A percentile compares a stretch with the other conserved stretches of the same genome.
Evolutionary conservation across 2,329 filamentous ascomycete genomes (phyloP).

Genomic region (Neodidymelliopsis sp.): DNA sequence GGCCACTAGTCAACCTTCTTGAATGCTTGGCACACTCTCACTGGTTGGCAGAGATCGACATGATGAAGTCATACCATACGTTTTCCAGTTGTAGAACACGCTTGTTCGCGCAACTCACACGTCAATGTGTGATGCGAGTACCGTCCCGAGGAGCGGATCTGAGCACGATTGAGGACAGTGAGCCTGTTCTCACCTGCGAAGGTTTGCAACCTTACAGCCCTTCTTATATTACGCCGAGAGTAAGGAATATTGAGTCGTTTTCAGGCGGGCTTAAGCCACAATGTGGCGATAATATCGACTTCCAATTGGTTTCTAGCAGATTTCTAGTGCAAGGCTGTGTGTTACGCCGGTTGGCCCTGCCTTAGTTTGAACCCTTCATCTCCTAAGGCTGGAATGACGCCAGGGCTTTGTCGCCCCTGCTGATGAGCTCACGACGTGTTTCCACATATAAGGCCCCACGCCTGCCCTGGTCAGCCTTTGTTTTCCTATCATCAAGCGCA

Average conservation of each 20-base stretch:
- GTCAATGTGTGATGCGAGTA: constrained; percentile 1
- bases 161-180: not conserved
- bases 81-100: not conserved
- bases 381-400: constrained; percentile 9
- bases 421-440: not conserved
- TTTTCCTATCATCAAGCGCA: constrained; percentile 1
- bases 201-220: not conserved
- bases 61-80: constrained; percentile 14
- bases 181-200: not conserved
- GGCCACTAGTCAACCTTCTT: not conserved
- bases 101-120: constrained; percentile 7
- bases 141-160: not conserved
- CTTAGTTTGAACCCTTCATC: not conserved
- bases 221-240: constrained; percentile 12
- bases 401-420: constrained; percentile 14
- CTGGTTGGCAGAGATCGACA: constrained; percentile 12
- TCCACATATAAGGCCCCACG: constrained; percentile 6
- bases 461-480: constrained; percentile 3
- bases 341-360: not conserved
- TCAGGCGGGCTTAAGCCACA: constrained; percentile 4
- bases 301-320: constrained; percentile 6
- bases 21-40: constrained; percentile 5
- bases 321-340: constrained; percentile 13
- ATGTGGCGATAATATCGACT: constrained; percentile 1
- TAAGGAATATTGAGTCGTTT: not conserved